Evolutionary conservation across 441 rosid species (phyloP).

Genomic region (Bocquillonia castaneifolia): DNA sequence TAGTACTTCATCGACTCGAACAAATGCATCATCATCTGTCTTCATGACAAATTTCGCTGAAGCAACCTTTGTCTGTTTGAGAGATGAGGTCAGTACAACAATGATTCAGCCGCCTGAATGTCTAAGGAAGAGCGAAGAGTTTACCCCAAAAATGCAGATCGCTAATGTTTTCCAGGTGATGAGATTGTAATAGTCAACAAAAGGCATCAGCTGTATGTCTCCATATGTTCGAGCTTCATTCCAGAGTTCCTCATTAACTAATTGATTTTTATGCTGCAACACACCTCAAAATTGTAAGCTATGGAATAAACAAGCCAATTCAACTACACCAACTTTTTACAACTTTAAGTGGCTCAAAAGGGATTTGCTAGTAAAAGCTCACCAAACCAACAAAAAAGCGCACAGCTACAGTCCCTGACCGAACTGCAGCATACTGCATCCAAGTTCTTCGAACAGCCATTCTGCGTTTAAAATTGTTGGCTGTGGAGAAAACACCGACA

Average conservation of each 20-base stretch:
- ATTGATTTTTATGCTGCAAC: conserved; percentile 87
- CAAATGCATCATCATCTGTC: conserved; percentile 98
- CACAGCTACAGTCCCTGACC: conserved; percentile 72
- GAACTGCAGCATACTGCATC: conserved; percentile 86
- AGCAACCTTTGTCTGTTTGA: conserved; percentile 62
- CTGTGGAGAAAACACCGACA: conserved; percentile 88
- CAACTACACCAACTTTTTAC: neutral
- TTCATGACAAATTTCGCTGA: conserved; percentile 89
- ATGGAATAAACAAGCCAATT: conserved; percentile 10
- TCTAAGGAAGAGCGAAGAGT: conserved; percentile 26
- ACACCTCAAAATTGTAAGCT: conserved; percentile 25
- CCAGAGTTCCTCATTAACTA: conserved; percentile 91
- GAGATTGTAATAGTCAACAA: conserved; percentile 92
- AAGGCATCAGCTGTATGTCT: conserved; percentile 92
- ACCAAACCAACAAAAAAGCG: conserved; percentile 98
- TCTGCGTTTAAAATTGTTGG: conserved; percentile 88
- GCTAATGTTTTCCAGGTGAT: conserved; percentile 97
- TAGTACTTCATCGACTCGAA: conserved; percentile 81
- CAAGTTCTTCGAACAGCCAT: conserved; percentile 97
- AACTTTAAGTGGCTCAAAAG: neutral
- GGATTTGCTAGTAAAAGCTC: conserved; percentile 27
- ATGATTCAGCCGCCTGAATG: conserved; percentile 1
- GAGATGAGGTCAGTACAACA: conserved; percentile 21
- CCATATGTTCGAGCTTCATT: conserved; percentile 76
- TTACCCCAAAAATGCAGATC: conserved; percentile 95